Base-by-base conservation (phyloP, 2,329 filamentous ascomycete genomes). In the Trichophyton verrucosum region DNA sequence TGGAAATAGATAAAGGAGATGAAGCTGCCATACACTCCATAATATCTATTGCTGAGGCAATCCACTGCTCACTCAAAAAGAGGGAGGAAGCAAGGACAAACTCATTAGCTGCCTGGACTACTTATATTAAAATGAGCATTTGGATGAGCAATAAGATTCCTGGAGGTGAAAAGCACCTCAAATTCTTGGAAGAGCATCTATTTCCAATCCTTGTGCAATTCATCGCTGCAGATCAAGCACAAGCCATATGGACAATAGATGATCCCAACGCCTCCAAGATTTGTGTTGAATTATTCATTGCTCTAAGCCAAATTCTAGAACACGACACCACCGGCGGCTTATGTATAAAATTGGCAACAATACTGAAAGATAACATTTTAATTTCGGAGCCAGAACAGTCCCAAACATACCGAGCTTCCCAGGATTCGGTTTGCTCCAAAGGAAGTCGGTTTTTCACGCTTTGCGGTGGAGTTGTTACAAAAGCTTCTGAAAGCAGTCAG, bases 381-480 rank as follows among this genome's bases (percentile, higher is more conserved):
- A 82, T 83, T 4, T 95, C 90, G 0, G 80, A 89, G 3, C 90
- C 91, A 0, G 90, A 92, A 69, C 85, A 92, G 61, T 91, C 90
- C 0, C 86, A 86, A 64, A 87, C 90, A 17, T 88, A 88, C 66
- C 80, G 82, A 27, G 79, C 80, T 47, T 95, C 89, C 0, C 90
- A 96, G 70, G 80, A 83, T 58, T 77, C 78, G 46, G 79, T 95
- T 27, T 82, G 83, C 8, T 78, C 84, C 5, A 82, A 87, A 66
- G 85, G 86, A 0, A 77, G 79, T 53, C 84, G 88, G 0, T 89
- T 89, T 75, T 86, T 88, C 63, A 74, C 80, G 1, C 73, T 90
- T 8, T 77, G 78, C 63, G 65, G 70, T 53, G 72, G 74, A 20
- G 62, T 78, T 24, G 65, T 76, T 30, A 64, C 67, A 15, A 67